These are phyloP conservation scores for Dactylellina parvicollis DNA, from an alignment of 2,329 filamentous ascomycete species.

Conservation along the genomic window DNA sequence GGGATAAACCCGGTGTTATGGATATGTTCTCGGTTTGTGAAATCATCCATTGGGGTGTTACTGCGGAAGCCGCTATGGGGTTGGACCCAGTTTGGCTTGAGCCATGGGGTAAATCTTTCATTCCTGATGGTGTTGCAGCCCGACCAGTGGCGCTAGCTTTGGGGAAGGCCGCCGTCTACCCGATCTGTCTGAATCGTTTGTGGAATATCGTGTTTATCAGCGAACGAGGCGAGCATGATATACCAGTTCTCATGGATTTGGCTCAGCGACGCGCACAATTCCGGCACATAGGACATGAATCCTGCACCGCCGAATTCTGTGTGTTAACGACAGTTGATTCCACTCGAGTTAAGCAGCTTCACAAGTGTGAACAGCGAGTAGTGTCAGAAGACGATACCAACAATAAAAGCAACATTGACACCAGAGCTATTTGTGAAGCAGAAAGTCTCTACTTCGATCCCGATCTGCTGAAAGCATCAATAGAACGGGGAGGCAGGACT, in stretches of 20 bases:
- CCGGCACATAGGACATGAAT: constrained; percentile 8
- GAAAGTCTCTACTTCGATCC: constrained; percentile 12
- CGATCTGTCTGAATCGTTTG: constrained; percentile 21
- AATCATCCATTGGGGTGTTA: constrained; percentile 16
- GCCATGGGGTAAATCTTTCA: constrained; percentile 14
- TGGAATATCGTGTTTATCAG: constrained; percentile 19
- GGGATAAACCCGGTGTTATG: neutral
- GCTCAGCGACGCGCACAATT: constrained; percentile 1
- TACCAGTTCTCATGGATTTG: constrained; percentile 12
- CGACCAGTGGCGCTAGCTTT: constrained; percentile 1
- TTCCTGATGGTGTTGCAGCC: constrained; percentile 11
- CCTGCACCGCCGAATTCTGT: constrained; percentile 18
- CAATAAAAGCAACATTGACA: no score
- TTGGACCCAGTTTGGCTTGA: neutral
- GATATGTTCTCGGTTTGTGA: constrained; percentile 26
- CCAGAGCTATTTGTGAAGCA: no score
- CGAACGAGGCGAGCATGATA: constrained; percentile 22
- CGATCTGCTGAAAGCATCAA: neutral
- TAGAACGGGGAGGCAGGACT: neutral
- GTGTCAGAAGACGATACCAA: no score
- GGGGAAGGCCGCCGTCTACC: neutral
- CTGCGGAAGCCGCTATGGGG: constrained; percentile 11
- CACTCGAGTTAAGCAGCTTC: constrained; percentile 21
- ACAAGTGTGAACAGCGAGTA: constrained; percentile 5
- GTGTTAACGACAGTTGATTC: constrained; percentile 15